Evolutionary conservation across 176 grass and related monocot genomes (phyloP).

Genomic region (Carex parvula): DNA sequence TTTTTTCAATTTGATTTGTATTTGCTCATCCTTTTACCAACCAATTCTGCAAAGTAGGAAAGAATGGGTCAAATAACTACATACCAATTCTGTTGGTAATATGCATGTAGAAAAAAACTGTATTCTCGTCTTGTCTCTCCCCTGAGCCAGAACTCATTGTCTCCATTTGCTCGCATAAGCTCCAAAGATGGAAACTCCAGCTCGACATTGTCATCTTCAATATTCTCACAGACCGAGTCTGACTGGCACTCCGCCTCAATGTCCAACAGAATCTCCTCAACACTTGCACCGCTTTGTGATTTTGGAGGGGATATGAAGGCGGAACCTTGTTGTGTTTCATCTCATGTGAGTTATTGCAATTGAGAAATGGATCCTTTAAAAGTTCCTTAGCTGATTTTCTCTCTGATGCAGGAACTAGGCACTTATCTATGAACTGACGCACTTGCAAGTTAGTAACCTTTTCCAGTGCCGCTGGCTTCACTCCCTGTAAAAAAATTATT

Average conservation of each 20-base stretch:
- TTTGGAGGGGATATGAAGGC: conserved; percentile 25
- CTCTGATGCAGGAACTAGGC: conserved; percentile 70
- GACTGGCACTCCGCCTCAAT: conserved; percentile 49
- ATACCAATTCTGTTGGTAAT: conserved; percentile 56
- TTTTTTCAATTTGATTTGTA: background rate
- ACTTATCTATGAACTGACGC: conserved; percentile 80
- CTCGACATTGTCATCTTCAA: conserved; percentile 23
- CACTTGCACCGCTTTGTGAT: conserved; percentile 31
- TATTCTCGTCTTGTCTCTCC: conserved; percentile 62
- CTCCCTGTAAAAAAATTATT: conserved; percentile 41
- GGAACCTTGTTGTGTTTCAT: conserved; percentile 23
- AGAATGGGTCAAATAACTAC: conserved; percentile 11
- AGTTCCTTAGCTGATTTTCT: conserved; percentile 77
- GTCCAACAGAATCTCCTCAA: conserved; percentile 49
- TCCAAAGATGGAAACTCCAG: conserved; percentile 42
- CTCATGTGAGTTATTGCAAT: conserved; percentile 30
- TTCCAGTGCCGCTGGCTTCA: conserved; percentile 61
- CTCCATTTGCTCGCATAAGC: conserved; percentile 59
- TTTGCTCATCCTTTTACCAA: background rate
- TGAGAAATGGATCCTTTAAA: conserved; percentile 77
- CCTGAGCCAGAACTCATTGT: conserved; percentile 61
- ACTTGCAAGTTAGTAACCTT: conserved; percentile 65
- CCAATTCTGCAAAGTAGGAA: background rate
- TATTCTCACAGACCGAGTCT: conserved; percentile 25
- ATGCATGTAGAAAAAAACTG: conserved; percentile 52